Evolutionary conservation across 2,329 filamentous ascomycete genomes (phyloP).

Genomic region (Exophiala dermatitidis): DNA sequence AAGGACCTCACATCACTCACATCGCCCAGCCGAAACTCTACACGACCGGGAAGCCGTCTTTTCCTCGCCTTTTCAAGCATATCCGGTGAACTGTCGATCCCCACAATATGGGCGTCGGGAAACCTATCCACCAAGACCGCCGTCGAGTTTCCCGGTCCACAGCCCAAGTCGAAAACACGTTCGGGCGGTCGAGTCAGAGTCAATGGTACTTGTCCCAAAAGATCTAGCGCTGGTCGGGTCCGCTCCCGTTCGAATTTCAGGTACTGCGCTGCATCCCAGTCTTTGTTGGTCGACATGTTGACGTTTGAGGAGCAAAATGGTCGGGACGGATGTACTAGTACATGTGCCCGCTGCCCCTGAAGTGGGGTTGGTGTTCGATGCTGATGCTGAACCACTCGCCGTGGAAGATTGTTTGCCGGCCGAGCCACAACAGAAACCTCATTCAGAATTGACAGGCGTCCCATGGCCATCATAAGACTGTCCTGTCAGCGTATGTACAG

Average conservation of each 20-base stretch:
- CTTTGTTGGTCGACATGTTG: conserved; percentile 23
- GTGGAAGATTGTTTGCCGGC: no score
- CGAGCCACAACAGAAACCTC: no score
- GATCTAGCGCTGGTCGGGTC: conserved; percentile 48
- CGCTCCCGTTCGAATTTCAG: conserved; percentile 50
- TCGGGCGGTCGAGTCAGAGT: conserved; percentile 29
- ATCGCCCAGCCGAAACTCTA: conserved; percentile 45
- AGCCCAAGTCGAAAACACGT: conserved; percentile 52
- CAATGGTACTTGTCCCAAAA: conserved; percentile 44
- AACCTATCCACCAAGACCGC: conserved; percentile 43
- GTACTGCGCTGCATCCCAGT: conserved; percentile 54
- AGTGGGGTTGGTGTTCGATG: background rate
- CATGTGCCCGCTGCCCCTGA: background rate
- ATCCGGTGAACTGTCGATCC: conserved; percentile 50
- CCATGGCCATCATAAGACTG: no score
- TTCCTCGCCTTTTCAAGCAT: conserved; percentile 48
- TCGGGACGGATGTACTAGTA: background rate
- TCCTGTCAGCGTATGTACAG: no score
- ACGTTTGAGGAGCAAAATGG: background rate
- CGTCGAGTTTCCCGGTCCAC: conserved; percentile 55
- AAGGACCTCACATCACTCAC: conserved; percentile 29
- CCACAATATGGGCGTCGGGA: conserved; percentile 42
- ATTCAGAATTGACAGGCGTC: no score
- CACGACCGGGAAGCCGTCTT: conserved; percentile 31
- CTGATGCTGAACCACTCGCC: no score